Evolutionary conservation across 176 grass and related monocot species (phyloP).

Genomic region (Tillandsia leiboldiana): DNA sequence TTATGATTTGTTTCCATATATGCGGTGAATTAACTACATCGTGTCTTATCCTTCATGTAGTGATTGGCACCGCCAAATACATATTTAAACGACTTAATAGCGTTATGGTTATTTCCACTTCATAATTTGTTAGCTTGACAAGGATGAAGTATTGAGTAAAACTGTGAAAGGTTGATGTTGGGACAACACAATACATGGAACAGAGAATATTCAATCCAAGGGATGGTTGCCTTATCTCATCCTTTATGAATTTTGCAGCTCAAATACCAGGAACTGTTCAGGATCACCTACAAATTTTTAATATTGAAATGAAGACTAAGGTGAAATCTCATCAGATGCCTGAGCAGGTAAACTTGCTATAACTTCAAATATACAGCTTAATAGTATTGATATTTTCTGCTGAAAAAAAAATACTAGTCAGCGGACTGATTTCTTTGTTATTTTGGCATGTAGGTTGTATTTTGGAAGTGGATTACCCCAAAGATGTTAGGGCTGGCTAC

Average conservation of each 20-base stretch:
- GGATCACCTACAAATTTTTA: conserved; percentile 97
- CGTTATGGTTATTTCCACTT: no score
- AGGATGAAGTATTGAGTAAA: no score
- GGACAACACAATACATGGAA: background rate
- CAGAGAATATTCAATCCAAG: background rate
- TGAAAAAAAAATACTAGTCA: background rate
- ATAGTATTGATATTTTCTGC: background rate
- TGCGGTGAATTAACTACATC: no score
- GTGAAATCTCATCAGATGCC: conserved; percentile 98
- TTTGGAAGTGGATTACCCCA: conserved; percentile 97
- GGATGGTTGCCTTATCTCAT: background rate
- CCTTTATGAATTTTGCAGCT: conserved; percentile 45
- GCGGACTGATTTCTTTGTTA: background rate
- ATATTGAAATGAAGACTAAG: conserved; percentile 91
- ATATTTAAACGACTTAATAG: no score
- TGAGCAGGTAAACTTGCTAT: conserved; percentile 42
- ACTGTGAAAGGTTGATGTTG: no score
- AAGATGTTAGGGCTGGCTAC: conserved; percentile 62
- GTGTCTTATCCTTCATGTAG: no score
- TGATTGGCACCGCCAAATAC: no score
- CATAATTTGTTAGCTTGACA: no score
- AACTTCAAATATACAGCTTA: background rate
- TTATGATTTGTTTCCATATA: no score
- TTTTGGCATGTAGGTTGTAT: conserved; percentile 53
- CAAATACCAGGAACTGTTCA: conserved; percentile 85